Percentiles rank a stretch among this genome's conserved stretches.
phyloP scores from a whole-genome alignment of 2,329 filamentous ascomycete genomes.

The Conoideocrella luteorostrata region DNA sequence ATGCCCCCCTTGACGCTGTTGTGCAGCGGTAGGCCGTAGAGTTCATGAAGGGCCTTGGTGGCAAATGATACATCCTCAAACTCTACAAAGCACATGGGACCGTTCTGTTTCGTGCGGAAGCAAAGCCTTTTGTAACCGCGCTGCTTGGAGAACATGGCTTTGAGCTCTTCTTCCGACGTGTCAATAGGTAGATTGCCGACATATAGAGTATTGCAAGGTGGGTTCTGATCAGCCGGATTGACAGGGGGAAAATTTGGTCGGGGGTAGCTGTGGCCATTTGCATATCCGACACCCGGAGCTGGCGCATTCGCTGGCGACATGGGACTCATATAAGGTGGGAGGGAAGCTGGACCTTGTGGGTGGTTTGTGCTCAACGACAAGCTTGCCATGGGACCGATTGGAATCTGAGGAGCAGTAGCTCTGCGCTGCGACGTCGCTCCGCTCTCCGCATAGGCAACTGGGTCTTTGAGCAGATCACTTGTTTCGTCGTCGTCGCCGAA shows the following conservation, averaged over 20 bases:
- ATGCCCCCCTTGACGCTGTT: slow-evolving; percentile 95
- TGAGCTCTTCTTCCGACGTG: slow-evolving; percentile 91
- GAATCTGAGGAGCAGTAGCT: slow-evolving; percentile 65
- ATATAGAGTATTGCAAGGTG: slow-evolving; percentile 95
- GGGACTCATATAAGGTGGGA: slow-evolving; percentile 41
- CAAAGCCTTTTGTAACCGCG: slow-evolving; percentile 93
- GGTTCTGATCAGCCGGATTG: slow-evolving; percentile 93
- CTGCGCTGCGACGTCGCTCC: slow-evolving; percentile 44
- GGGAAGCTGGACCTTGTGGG: slow-evolving; percentile 42
- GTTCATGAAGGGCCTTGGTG: slow-evolving; percentile 81
- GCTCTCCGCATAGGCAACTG: slow-evolving; percentile 66
- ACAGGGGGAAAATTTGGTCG: slow-evolving; percentile 72
- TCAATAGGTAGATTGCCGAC: slow-evolving; percentile 94
- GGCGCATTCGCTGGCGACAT: slow-evolving; percentile 49
- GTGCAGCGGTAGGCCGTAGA: slow-evolving; percentile 80
- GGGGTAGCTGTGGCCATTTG: slow-evolving; percentile 47
- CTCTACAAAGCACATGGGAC: slow-evolving; percentile 98
- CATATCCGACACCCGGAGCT: slow-evolving; percentile 22
- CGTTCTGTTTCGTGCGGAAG: slow-evolving; percentile 90
- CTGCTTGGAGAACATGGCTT: slow-evolving; percentile 86
- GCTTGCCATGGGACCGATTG: slow-evolving; percentile 59
- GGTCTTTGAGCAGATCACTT: slow-evolving; percentile 63
- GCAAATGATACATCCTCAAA: slow-evolving; percentile 92
- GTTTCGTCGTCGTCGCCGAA: slow-evolving; percentile 61
- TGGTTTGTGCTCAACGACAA: slow-evolving; percentile 65